phyloP scores from a whole-genome alignment of 2,329 filamentous ascomycete genomes.

The Xylariaceae sp. region DNA sequence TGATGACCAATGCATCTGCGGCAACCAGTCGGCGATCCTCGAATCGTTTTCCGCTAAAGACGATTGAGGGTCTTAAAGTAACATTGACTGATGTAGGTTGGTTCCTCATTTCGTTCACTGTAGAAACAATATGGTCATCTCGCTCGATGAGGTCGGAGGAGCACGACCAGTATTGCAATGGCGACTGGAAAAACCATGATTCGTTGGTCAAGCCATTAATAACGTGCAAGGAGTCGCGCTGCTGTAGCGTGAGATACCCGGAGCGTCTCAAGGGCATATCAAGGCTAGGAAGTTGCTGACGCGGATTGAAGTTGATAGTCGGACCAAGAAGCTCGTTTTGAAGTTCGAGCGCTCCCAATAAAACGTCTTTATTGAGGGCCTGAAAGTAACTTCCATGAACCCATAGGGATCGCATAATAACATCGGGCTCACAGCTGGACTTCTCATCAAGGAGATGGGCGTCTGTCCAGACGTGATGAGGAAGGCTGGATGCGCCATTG shows the following conservation, averaged over 20 bases:
- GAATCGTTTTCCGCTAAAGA: conserved; percentile 78
- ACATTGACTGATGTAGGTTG: conserved; percentile 66
- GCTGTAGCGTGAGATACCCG: conserved; percentile 38
- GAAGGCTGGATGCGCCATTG: conserved; percentile 66
- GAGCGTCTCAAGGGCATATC: conserved; percentile 31
- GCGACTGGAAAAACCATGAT: conserved; percentile 78
- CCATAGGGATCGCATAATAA: conserved; percentile 81
- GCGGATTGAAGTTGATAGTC: conserved; percentile 53
- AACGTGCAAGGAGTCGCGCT: conserved; percentile 55
- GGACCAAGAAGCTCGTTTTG: conserved; percentile 65
- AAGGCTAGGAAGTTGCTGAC: conserved; percentile 32
- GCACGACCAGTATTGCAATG: conserved; percentile 75
- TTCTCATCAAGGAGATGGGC: conserved; percentile 59
- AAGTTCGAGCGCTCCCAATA: conserved; percentile 63
- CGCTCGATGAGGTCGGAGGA: conserved; percentile 52
- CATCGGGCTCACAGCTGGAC: conserved; percentile 53
- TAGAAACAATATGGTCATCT: conserved; percentile 61
- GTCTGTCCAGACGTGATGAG: conserved; percentile 77
- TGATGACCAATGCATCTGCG: conserved; percentile 75
- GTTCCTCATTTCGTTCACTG: conserved; percentile 62
- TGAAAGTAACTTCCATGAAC: conserved; percentile 77
- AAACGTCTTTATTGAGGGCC: conserved; percentile 61
- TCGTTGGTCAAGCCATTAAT: conserved; percentile 57
- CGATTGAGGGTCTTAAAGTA: conserved; percentile 70
- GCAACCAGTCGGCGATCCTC: conserved; percentile 62